Conservation (phyloP, 108 stramenopile species). For the Bacterosira constricta region DNA sequence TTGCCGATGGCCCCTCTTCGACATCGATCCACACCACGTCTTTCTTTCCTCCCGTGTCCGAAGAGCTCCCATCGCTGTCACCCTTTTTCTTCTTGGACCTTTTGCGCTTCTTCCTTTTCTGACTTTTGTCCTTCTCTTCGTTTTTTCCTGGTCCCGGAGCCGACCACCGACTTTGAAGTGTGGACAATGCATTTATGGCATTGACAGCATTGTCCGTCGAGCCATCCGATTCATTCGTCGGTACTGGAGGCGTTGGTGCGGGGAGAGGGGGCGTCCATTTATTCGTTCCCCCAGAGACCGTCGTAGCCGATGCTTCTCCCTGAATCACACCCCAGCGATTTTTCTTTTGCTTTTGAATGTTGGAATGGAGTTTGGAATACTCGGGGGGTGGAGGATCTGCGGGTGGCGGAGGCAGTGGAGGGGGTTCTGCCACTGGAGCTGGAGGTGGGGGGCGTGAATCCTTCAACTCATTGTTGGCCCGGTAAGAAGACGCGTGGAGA, state of each 20-base stretch:
- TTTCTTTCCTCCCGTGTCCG: constrained; percentile 14
- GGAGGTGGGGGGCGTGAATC: not conserved
- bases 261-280: not conserved
- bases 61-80: not conserved
- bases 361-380: not conserved
- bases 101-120: not conserved
- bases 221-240: not conserved
- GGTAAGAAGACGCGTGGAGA: not conserved
- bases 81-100: not conserved
- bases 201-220: constrained; percentile 8
- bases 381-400: not conserved
- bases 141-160: constrained; percentile 7
- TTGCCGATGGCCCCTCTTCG: not conserved
- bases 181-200: constrained; percentile 43
- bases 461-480: not conserved
- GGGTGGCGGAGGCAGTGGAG: constrained; percentile 22
- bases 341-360: not conserved
- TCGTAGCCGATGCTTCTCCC: not conserved
- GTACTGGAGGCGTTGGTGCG: not conserved
- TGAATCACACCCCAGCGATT: not conserved
- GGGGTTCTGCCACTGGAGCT: not conserved
- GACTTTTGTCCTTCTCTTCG: constrained; percentile 8
- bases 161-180: constrained; percentile 31
- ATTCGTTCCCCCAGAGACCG: not conserved
- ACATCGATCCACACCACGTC: constrained; percentile 14